Evolutionary conservation across 2,329 filamentous ascomycete species (phyloP), one percentile per base, ranked within the genome.

Genomic region (Thermomyces lanuginosus): DNA sequence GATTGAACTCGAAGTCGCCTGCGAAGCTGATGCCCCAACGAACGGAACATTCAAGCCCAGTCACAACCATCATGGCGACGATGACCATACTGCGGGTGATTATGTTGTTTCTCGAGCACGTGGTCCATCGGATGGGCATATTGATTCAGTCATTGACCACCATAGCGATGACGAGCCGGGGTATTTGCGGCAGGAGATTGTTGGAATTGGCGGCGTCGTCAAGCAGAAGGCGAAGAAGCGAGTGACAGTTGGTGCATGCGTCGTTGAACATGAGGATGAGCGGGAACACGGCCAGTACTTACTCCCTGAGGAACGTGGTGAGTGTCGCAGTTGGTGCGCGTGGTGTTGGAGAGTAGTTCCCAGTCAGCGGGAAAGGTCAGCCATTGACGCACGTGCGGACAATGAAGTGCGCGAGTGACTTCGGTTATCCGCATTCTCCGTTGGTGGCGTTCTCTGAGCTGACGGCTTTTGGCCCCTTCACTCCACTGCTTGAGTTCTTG

Each of bases 141-240:
- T n/a, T n/a, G n/a, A n/a, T n/a, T n/a, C n/a, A n/a, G n/a, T n/a
- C n/a, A n/a, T n/a, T n/a, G n/a, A n/a, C n/a, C 21, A 46, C 29
- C 42, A 40, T 12, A 44, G 45, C 18, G 51, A 51, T 18, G 58
- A 59, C 35, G 55, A 45, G 32, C 64, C 79, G 0, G 83, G 83
- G 3, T 93, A 92, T 45, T 66, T 73, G 30, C 66, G 79, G 21
- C 83, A 92, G 45, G 84, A 93, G 53, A 79, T 93, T 33, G 81
- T 92, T 44, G 84, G 84, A 2, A 79, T 93, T 22, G 84, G 84
- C 7, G 84, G 84, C 1, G 68, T 77, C 8, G 71, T 93, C 28
- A 92, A 92, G 61, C 78, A 76, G 34, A 92, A 86, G 55, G 64
- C 78, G n/a, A 80, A 89, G 42, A 75, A 76, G 42, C 75, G 81